Conservation (phyloP, 1,284 basidiomycete species). For the Ganoderma resinaceum region DNA sequence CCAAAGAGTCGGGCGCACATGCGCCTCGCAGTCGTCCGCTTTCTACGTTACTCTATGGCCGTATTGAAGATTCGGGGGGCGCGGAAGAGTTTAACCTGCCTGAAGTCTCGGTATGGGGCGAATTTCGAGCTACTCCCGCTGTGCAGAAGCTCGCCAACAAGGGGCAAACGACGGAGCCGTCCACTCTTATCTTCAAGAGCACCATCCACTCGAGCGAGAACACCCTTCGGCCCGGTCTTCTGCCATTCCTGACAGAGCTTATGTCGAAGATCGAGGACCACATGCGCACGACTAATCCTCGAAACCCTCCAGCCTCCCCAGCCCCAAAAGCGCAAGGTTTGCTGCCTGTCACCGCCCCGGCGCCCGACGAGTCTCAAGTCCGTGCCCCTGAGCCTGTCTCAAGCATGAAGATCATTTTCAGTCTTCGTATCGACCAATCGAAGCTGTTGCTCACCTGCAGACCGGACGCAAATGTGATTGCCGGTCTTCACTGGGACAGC, state of each 20-base stretch:
- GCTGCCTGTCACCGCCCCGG: slow-evolving; percentile 19
- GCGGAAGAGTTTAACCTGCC: slow-evolving; percentile 79
- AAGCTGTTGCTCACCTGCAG: slow-evolving; percentile 85
- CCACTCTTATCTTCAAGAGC: slow-evolving; percentile 75
- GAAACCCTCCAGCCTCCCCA: slow-evolving; percentile 34
- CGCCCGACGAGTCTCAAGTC: slow-evolving; percentile 11
- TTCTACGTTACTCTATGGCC: slow-evolving; percentile 47
- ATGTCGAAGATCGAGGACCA: slow-evolving; percentile 69
- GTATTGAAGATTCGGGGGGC: slow-evolving; percentile 57
- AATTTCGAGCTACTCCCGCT: slow-evolving; percentile 70
- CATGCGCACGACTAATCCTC: slow-evolving; percentile 51
- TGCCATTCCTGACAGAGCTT: slow-evolving; percentile 85
- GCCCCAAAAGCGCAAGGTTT: slow-evolving; percentile 28
- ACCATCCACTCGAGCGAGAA: slow-evolving; percentile 90
- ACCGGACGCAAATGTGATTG: slow-evolving; percentile 88
- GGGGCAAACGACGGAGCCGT: slow-evolving; percentile 48
- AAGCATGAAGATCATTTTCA: slow-evolving; percentile 78
- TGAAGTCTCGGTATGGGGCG: slow-evolving; percentile 83
- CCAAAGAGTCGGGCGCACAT: slow-evolving; percentile 42
- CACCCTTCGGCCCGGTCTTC: slow-evolving; percentile 77
- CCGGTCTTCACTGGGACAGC: slow-evolving; percentile 88
- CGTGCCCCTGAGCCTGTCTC: slow-evolving; percentile 39
- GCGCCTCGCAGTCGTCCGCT: slow-evolving; percentile 46
- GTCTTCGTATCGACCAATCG: slow-evolving; percentile 89
- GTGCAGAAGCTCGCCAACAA: slow-evolving; percentile 44